Conservation (phyloP, 495 filamentous ascomycete genomes). For the Penicillium ucsense region DNA sequence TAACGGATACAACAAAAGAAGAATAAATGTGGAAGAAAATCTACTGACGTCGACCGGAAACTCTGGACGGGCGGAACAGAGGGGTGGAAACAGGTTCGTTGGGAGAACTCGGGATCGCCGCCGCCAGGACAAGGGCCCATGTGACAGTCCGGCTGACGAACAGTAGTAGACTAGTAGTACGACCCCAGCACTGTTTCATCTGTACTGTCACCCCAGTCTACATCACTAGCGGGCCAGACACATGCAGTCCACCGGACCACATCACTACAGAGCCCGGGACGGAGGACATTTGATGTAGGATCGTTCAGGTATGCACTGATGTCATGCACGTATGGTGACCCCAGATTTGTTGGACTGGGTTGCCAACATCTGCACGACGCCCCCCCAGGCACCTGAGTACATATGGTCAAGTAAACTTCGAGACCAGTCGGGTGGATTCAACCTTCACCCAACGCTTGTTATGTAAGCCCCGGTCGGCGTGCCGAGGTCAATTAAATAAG, state of each 20-base stretch:
- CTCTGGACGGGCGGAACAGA: conserved; percentile 2
- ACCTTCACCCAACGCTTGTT: conserved; percentile 12
- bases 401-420: too few species aligned
- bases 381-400: background rate
- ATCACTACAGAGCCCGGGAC: too few species aligned
- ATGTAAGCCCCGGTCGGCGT: conserved; percentile 9
- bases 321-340: too few species aligned
- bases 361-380: background rate
- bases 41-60: background rate
- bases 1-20: conserved; percentile 2
- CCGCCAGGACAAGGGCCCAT: conserved; percentile 30
- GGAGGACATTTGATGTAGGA: too few species aligned
- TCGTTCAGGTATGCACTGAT: too few species aligned
- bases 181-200: background rate
- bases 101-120: conserved; percentile 23
- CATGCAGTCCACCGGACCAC: too few species aligned
- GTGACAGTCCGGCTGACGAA: conserved; percentile 29
- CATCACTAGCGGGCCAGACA: too few species aligned
- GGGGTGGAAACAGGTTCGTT: conserved; percentile 9
- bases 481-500: conserved; percentile 4
- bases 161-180: conserved; percentile 8
- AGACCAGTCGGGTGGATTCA: conserved; percentile 1
- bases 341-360: too few species aligned
- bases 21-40: background rate
- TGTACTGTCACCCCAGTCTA: too few species aligned